These are phyloP conservation scores for Ailanthus altissimus DNA, from an alignment of 345 rosid species.

Conservation along the genomic window DNA sequence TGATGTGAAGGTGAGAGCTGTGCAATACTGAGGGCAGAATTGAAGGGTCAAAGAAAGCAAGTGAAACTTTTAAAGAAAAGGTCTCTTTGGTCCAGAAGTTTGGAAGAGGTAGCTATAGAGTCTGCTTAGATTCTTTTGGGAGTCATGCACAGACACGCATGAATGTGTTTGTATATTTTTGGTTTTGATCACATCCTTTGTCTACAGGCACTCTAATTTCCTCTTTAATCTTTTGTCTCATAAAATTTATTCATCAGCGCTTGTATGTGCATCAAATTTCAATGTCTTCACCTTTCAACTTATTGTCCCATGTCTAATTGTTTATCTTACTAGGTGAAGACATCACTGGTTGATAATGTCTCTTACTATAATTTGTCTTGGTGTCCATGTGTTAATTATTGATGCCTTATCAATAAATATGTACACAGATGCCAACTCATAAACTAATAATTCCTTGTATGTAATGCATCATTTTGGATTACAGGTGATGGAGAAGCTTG, in stretches of 20 bases:
- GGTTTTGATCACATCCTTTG: not conserved
- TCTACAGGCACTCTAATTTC: too few relatives aligned
- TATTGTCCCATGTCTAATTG: not conserved
- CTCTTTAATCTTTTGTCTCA: not conserved
- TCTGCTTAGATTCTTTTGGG: not conserved
- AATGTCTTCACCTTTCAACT: not conserved
- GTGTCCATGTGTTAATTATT: not conserved
- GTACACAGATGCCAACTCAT: not conserved
- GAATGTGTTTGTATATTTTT: not conserved
- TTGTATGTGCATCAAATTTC: not conserved
- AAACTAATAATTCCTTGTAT: not conserved
- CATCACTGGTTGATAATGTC: not conserved
- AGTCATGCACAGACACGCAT: not conserved
- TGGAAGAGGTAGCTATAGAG: constrained; percentile 67
- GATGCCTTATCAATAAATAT: not conserved
- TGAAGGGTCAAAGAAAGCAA: constrained; percentile 72
- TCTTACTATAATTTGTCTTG: not conserved
- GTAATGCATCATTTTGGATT: constrained; percentile 18
- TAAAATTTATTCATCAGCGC: not conserved
- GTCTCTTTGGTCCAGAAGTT: constrained; percentile 84
- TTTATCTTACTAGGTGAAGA: not conserved
- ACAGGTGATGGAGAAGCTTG: constrained; percentile 94
- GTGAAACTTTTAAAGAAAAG: constrained; percentile 79
- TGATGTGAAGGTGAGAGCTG: constrained; percentile 52
- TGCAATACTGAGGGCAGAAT: constrained; percentile 61